Conservation (phyloP, 495 filamentous ascomycete species). For the Penicillium robsamsonii region DNA sequence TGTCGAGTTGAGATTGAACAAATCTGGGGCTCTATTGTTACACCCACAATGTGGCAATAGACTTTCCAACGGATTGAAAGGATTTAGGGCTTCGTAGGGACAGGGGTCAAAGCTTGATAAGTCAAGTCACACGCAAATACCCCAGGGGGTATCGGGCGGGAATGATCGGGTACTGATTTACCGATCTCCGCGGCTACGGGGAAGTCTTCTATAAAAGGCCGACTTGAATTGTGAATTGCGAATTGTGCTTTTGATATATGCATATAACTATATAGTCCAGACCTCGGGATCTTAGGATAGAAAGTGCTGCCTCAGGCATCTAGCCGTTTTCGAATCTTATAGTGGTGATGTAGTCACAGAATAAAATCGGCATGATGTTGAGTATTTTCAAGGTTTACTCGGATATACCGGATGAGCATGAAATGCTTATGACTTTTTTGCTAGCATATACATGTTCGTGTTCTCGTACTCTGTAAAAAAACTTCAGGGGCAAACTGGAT, state of each 20-base stretch:
- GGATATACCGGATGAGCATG: neutral
- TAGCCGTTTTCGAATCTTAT: conserved; percentile 18
- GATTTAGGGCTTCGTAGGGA: conserved; percentile 9
- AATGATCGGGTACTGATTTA: conserved; percentile 17
- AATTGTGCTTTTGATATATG: neutral
- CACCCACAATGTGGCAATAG: neutral
- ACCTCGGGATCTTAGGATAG: conserved; percentile 4
- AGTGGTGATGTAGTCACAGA: neutral
- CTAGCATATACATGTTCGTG: too few species aligned
- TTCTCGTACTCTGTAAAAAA: too few species aligned
- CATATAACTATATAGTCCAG: too few species aligned
- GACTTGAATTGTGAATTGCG: neutral
- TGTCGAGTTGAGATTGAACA: neutral
- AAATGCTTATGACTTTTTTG: neutral
- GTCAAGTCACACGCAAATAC: conserved; percentile 11
- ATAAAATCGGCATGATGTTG: neutral
- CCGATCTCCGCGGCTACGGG: conserved; percentile 27
- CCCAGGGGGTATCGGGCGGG: conserved; percentile 23
- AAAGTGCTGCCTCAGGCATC: conserved; percentile 17
- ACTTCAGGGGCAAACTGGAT: too few species aligned
- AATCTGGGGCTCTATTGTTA: neutral
- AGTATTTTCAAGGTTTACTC: neutral
- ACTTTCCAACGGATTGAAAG: neutral
- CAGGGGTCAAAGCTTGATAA: conserved; percentile 8
- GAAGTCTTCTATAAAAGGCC: neutral